Evolutionary conservation across 352 stramenopile species (phyloP), one percentile per base, ranked within the genome.

Genomic region (Globisporangium camurandrum): DNA sequence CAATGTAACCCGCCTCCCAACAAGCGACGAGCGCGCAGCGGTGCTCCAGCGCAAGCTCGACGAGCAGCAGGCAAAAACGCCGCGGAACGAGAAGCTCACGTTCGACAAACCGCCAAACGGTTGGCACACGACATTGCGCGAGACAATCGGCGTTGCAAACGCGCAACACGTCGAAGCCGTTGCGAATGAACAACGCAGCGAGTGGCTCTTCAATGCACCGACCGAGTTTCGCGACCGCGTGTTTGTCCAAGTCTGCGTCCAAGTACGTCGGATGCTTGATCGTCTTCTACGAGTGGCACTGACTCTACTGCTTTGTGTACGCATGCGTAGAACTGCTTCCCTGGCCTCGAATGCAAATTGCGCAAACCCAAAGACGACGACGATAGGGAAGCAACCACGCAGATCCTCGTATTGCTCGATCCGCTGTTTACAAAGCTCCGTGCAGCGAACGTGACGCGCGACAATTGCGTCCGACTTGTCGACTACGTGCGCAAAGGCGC

Each of bases 161-260:
- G 47, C 59, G 11, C 31, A 27, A 4, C 20, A 51, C 0, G 43
- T 84, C 5, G 59, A 62, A 11, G 37, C 17, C 10, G 56, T 89
- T 16, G 51, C 49, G 0, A 51, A 40, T 0, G 43, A 69, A 2
- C 27, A 61, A n/a, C 36, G 26, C 5, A 30, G 64, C 0, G 54
- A 70, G 6, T 65, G 51, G 7, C 39, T 71, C 7, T 10, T 86
- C 23, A 46, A 56, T 1, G 64, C 73, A 0, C 81, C 81, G 2
- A 53, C 1, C 0, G 66, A 81, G 30, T 83, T 87, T 11, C 49
- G 46, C 23, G 68, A 88, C 27, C 77, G 80, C 17, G 70, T 89
- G 28, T 81, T 71, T 26, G 57, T 88, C 22, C 72, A 88, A 56
- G 62, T 86, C 27, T 88, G 74, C 57, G 86, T 89, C 34, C 81